phyloP scores from a whole-genome alignment of 345 rosid species.

The Lagerstroemia speciosa region DNA sequence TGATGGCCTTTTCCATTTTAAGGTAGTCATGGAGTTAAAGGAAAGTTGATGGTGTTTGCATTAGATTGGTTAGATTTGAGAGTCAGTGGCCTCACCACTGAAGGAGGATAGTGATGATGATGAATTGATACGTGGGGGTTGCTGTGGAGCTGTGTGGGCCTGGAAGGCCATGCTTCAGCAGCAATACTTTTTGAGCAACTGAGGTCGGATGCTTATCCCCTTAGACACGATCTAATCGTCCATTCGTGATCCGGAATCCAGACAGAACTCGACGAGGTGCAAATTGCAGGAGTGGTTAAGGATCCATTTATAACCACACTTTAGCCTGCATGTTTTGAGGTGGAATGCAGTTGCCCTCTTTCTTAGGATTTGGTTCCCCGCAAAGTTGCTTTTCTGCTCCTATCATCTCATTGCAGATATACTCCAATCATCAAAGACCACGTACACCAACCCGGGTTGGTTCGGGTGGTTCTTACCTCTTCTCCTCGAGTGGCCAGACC shows the following conservation, averaged over 20 bases:
- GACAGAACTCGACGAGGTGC: background rate
- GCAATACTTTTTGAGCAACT: background rate
- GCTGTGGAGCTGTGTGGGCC: background rate
- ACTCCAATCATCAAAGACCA: background rate
- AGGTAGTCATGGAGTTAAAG: background rate
- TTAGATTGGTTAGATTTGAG: background rate
- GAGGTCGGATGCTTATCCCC: background rate
- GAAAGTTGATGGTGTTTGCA: background rate
- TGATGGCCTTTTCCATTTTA: background rate
- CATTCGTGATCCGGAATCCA: background rate
- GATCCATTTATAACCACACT: background rate
- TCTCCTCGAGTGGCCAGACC: too few relatives aligned
- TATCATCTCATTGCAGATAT: conserved; percentile 1
- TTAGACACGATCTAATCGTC: background rate
- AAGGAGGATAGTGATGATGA: background rate
- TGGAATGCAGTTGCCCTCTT: background rate
- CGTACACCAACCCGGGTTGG: background rate
- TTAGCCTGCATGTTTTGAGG: background rate
- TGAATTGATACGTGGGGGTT: background rate
- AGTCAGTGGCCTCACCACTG: background rate
- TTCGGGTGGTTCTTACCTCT: background rate
- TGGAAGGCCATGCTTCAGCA: background rate
- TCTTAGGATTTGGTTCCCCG: background rate
- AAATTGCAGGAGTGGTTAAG: background rate
- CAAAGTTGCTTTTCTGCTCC: background rate